Conservation (phyloP, 179 eudicot species). For the Gypsophila paniculata region DNA sequence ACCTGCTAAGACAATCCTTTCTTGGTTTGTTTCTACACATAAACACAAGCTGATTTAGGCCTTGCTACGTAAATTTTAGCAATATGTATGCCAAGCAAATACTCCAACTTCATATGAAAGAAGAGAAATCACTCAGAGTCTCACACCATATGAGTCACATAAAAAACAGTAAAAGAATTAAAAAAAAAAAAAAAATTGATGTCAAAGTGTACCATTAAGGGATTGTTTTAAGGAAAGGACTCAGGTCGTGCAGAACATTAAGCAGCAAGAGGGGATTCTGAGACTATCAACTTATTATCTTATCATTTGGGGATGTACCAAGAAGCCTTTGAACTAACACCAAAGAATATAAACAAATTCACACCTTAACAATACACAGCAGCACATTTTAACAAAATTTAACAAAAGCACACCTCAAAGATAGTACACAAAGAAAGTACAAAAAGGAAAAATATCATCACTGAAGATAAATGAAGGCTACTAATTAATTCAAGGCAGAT, state of each 20-base stretch:
- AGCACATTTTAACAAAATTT: background rate
- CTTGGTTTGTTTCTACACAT: conserved; percentile 78
- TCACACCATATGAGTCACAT: background rate
- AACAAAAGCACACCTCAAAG: background rate
- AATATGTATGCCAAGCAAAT: background rate
- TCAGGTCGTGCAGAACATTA: background rate
- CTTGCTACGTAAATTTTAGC: background rate
- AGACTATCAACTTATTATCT: background rate
- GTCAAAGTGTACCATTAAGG: background rate
- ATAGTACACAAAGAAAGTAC: background rate
- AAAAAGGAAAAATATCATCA: background rate
- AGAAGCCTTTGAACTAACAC: conserved; percentile 8
- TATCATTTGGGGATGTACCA: background rate
- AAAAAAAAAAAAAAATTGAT: background rate
- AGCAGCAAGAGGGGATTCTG: background rate
- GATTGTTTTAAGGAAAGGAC: background rate
- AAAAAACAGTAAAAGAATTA: background rate
- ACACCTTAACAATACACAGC: background rate
- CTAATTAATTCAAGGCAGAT: background rate
- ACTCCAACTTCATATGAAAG: background rate
- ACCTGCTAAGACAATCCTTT: conserved; percentile 90
- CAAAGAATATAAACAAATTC: conserved; percentile 1
- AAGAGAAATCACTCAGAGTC: background rate
- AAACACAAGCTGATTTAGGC: conserved; percentile 10
- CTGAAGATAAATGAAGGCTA: background rate